Evolutionary conservation across 2,329 filamentous ascomycete species (phyloP).

Genomic region (Zarea fungicola): DNA sequence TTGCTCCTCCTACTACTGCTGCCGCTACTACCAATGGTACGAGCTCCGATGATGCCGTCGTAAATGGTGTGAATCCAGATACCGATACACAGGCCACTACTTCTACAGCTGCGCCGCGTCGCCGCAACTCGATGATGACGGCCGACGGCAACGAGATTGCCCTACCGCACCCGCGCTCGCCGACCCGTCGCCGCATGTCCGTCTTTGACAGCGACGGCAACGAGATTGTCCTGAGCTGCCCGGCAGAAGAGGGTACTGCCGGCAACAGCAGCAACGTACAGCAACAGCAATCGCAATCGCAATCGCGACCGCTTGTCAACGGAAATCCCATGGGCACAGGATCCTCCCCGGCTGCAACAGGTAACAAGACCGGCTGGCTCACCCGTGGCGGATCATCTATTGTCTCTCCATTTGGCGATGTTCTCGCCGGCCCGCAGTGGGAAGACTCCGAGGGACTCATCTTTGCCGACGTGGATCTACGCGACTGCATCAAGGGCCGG

Average conservation of each 20-base stretch:
- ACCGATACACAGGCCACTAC: neutral
- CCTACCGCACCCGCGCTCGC: constrained; percentile 23
- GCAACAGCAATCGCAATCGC: no score
- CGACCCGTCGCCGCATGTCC: constrained; percentile 27
- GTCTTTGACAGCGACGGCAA: constrained; percentile 50
- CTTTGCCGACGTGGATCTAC: constrained; percentile 73
- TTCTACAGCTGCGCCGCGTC: constrained; percentile 6
- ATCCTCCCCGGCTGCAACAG: no score
- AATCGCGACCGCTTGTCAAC: constrained; percentile 8
- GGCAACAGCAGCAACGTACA: constrained; percentile 18
- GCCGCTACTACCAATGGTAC: neutral
- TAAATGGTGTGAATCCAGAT: neutral
- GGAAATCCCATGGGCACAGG: no score
- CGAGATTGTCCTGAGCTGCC: constrained; percentile 43
- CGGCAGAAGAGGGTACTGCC: no score
- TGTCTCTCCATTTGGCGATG: constrained; percentile 71
- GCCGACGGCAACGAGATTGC: constrained; percentile 45
- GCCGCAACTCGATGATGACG: constrained; percentile 38
- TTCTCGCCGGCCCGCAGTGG: constrained; percentile 78
- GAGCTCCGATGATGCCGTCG: no score
- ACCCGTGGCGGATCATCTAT: constrained; percentile 80
- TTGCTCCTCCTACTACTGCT: neutral
- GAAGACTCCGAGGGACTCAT: constrained; percentile 66
- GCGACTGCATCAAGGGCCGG: constrained; percentile 77
- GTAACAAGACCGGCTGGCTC: constrained; percentile 35